These are phyloP conservation scores for Macrophomina pseudophaseolina DNA, from an alignment of 2,329 filamentous ascomycete species.

Conservation along the genomic window DNA sequence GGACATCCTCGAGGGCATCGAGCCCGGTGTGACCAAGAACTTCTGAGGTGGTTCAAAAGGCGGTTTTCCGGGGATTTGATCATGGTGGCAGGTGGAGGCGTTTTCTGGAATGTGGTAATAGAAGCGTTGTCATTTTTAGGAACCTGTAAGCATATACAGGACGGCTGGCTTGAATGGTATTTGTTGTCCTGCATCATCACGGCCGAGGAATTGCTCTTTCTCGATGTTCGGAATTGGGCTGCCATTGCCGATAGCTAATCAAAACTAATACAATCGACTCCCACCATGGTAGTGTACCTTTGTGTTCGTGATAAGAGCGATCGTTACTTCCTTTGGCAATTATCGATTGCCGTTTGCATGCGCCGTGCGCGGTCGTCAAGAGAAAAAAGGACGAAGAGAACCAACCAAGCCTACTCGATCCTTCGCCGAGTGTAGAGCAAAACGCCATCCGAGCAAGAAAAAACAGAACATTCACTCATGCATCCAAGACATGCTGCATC, in stretches of 20 bases:
- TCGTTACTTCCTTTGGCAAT: conserved; percentile 18
- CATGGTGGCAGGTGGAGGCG: neutral
- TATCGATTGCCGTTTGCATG: conserved; percentile 4
- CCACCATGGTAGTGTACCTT: neutral
- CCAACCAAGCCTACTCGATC: neutral
- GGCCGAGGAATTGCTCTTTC: too few relatives aligned
- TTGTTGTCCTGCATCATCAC: too few relatives aligned
- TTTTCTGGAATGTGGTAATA: too few relatives aligned
- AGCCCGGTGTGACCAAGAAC: conserved; percentile 35
- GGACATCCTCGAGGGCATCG: conserved; percentile 46
- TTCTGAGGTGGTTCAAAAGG: neutral
- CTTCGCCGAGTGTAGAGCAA: neutral
- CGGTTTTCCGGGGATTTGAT: neutral
- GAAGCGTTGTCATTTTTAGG: neutral
- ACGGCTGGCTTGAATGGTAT: too few relatives aligned
- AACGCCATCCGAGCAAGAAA: neutral
- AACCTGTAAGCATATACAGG: neutral
- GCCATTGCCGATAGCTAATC: conserved; percentile 16
- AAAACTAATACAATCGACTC: conserved; percentile 19
- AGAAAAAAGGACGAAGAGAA: neutral
- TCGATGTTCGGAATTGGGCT: neutral
- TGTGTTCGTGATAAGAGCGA: neutral
- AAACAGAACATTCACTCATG: conserved; percentile 20
- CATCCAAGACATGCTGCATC: neutral
- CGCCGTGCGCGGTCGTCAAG: conserved; percentile 1